Percentiles rank a stretch among this genome's conserved stretches.
Conservation (phyloP, 345 rosid species). For the Melaleuca alternifolia region DNA sequence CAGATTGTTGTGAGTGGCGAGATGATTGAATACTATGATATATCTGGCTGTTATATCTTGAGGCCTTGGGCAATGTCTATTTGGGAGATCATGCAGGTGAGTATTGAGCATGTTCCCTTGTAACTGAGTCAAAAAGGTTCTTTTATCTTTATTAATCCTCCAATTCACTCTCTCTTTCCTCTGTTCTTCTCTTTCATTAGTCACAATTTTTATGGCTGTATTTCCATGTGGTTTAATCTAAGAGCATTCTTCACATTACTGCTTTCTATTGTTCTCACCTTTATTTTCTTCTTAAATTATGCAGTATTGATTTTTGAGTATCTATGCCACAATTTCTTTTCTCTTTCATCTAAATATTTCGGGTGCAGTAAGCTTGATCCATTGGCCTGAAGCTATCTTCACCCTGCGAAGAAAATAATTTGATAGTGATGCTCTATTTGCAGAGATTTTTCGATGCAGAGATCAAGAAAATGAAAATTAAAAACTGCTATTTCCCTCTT, state of each 20-base stretch:
- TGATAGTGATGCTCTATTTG: slow-evolving; percentile 1
- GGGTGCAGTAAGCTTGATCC: neutral
- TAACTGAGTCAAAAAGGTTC: neutral
- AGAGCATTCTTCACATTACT: neutral
- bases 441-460: slow-evolving; percentile 89
- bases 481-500: slow-evolving; percentile 94
- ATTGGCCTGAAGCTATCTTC: neutral
- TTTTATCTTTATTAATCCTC: neutral
- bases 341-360: neutral
- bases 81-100: slow-evolving; percentile 94
- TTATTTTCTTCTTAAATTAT: neutral
- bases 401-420: neutral
- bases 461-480: slow-evolving; percentile 84
- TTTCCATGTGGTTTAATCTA: neutral
- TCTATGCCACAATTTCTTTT: neutral
- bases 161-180: neutral
- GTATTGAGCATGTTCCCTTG: slow-evolving; percentile 5
- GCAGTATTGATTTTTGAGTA: neutral
- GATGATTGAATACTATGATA: slow-evolving; percentile 95
- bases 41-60: slow-evolving; percentile 92
- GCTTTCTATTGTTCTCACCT: neutral
- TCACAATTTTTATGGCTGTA: neutral
- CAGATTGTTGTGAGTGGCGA: slow-evolving; percentile 87
- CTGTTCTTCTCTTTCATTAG: neutral
- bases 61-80: slow-evolving; percentile 97